Evolutionary conservation across 176 grass and related monocot species (phyloP), one percentile per base, ranked within the genome.

Genomic region (Ensete glaucum): DNA sequence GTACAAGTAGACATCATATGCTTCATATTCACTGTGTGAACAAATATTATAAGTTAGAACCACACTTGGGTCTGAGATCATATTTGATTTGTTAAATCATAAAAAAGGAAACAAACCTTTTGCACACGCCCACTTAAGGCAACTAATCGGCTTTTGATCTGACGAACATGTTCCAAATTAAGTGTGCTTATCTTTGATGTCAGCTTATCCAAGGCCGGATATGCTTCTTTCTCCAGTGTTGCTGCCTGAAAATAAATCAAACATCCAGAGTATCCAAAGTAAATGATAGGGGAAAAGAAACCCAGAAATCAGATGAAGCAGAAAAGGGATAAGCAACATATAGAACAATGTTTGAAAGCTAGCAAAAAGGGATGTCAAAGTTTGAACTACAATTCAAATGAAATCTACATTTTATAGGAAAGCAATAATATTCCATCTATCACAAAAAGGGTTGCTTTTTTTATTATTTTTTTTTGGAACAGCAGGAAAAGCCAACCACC

Each of bases 161-260:
- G 77, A 57, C 85, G 91, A 64, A 96, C 87, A 71, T 70, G 81
- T 51, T 96, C 93, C 79, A 96, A 82, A 76, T 96, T 96, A 23
- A 86, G 65, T 34, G 85, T 90, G 79, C 89, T 96, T 19, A 96
- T 86, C 79, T 92, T 96, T 48, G 85, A 78, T 64, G 73, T 86
- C 76, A 96, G 87, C 84, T 96, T 83, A 50, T 96, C 93, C 76
- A 96, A 58, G 22, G 85, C 87, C 59, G 83, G 89, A 66, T 96
- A 85, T 1, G 89, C 93, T 76, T 87, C 92, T 52, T 87, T 89
- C 82, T 96, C 89, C 4, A 96, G 75, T 56, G 78, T 53, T 22
- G 29, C 60, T 0, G 88, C 85, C 92, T 96, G 69, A 17, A 51
- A 75, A 76, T 66, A 53, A 59, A 73, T 2, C 63, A 14, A 50